Base-by-base conservation (phyloP, 2,329 filamentous ascomycete genomes). In the Myriosclerotinia curreyana region DNA sequence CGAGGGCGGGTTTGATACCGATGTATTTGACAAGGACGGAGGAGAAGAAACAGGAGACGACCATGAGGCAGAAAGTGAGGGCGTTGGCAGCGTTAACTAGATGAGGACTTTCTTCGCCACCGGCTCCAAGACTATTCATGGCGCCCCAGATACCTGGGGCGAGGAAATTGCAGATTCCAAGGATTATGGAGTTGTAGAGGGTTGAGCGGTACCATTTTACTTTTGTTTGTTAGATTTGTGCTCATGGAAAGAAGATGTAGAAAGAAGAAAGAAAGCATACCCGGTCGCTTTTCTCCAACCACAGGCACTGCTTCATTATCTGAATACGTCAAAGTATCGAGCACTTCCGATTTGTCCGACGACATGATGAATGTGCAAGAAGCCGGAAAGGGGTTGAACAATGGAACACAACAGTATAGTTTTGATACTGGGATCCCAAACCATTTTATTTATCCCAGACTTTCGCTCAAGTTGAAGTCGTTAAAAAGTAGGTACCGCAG, bases 91-190 rank as follows among this genome's bases (percentile, higher is more conserved):
- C 81, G 44, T 72, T 91, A 58, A 91, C 85, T 1, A 91, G 79
- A 69, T 86, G 81, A 0, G 88, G 88, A 11, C 81, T 80, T 67
- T 86, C 80, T 38, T 83, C 80, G 3, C 89, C 89, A 56, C 88
- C 89, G 1, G 86, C 89, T 12, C 88, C 88, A 0, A 91, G 81
- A 0, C 83, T 86, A 76, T 90, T 91, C 87, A 91, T 89, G 9
- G 86, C 87, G 15, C 81, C 82, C 88, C 88, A 91, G 66, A 91
- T 87, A 0, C 88, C 88, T 0, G 88, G 88, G 0, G 88, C 87
- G 1, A 86, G 79, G 66, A 91, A 84, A 71, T 89, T 90, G 75
- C 86, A 90, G 12, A 91, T 75, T 0, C 89, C 88, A 1, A 92
- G 81, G 48, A 92, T 83, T 40, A 86, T 82, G 60, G 88, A 86